Evolutionary conservation across 2,329 filamentous ascomycete genomes (phyloP).

Genomic region (Monosporascus sp.): DNA sequence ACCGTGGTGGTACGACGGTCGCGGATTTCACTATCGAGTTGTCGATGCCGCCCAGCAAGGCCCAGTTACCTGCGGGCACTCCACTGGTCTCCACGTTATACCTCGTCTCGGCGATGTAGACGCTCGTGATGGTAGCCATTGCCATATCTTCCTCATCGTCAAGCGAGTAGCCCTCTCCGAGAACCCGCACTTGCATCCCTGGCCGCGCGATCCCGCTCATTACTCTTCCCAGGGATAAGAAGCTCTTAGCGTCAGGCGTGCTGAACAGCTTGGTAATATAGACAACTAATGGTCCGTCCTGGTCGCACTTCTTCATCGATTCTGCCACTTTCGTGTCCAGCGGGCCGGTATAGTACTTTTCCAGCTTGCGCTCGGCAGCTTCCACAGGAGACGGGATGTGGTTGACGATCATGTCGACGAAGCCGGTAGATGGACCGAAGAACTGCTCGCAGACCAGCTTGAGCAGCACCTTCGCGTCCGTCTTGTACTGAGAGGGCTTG

Average conservation of each 20-base stretch:
- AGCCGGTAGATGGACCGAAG: constrained; percentile 82
- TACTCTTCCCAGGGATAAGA: constrained; percentile 85
- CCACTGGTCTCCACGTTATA: constrained; percentile 92
- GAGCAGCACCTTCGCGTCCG: constrained; percentile 82
- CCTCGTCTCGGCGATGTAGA: constrained; percentile 85
- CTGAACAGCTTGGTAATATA: constrained; percentile 93
- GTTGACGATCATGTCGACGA: constrained; percentile 91
- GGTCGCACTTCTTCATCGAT: constrained; percentile 76
- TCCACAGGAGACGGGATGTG: constrained; percentile 84
- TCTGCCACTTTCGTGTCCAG: constrained; percentile 74
- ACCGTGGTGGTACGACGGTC: constrained; percentile 74
- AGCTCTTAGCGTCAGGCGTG: constrained; percentile 81
- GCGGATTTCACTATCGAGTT: constrained; percentile 98
- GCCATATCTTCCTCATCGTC: constrained; percentile 99
- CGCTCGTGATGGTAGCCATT: constrained; percentile 73
- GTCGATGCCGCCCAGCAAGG: constrained; percentile 86
- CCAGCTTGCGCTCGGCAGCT: constrained; percentile 69
- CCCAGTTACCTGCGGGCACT: constrained; percentile 89
- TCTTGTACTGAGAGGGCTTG: constrained; percentile 88
- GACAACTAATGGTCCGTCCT: constrained; percentile 86
- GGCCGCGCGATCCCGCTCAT: constrained; percentile 86
- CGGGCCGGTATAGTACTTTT: constrained; percentile 89
- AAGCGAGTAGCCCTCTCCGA: constrained; percentile 91
- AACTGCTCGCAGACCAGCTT: constrained; percentile 91
- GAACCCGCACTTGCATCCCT: constrained; percentile 77